Evolutionary conservation across 2,329 filamentous ascomycete genomes (phyloP).

Genomic region (Colletotrichum scovillei): DNA sequence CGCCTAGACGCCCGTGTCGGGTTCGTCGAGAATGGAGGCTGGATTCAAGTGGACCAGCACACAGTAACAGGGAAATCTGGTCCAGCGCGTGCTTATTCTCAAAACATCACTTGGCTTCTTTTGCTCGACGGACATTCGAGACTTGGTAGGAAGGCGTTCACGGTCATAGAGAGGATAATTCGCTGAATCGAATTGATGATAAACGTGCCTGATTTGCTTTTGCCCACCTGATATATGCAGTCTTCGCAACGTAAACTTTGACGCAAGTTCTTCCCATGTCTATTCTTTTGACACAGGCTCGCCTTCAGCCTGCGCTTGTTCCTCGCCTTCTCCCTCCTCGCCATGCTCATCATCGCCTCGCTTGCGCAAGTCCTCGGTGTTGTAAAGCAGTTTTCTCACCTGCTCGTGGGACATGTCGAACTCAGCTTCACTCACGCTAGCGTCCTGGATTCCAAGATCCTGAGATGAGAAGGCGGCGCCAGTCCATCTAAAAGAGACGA

Average conservation of each 20-base stretch:
- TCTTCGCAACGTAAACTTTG: background rate
- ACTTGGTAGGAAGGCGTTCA: conserved; percentile 36
- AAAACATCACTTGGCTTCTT: conserved; percentile 32
- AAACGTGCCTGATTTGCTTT: background rate
- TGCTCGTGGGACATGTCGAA: conserved; percentile 50
- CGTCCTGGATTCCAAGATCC: conserved; percentile 24
- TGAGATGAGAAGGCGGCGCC: conserved; percentile 32
- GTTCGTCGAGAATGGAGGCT: conserved; percentile 33
- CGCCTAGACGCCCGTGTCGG: conserved; percentile 28
- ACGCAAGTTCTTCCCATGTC: background rate
- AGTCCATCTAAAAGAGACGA: conserved; percentile 40
- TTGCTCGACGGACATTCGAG: conserved; percentile 35
- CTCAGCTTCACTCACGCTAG: conserved; percentile 38
- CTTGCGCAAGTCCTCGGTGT: conserved; percentile 61
- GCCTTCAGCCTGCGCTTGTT: conserved; percentile 24
- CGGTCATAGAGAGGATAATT: conserved; percentile 36
- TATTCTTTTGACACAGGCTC: background rate
- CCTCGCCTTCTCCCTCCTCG: conserved; percentile 41
- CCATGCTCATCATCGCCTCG: conserved; percentile 42
- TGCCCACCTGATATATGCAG: background rate
- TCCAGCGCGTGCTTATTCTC: conserved; percentile 26
- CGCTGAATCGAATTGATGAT: conserved; percentile 35
- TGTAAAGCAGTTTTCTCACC: conserved; percentile 57
- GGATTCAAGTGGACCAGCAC: conserved; percentile 20
- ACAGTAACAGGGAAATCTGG: conserved; percentile 30